Conservation (phyloP, 257 asterid genomes). For the Penstemon eatonii region DNA sequence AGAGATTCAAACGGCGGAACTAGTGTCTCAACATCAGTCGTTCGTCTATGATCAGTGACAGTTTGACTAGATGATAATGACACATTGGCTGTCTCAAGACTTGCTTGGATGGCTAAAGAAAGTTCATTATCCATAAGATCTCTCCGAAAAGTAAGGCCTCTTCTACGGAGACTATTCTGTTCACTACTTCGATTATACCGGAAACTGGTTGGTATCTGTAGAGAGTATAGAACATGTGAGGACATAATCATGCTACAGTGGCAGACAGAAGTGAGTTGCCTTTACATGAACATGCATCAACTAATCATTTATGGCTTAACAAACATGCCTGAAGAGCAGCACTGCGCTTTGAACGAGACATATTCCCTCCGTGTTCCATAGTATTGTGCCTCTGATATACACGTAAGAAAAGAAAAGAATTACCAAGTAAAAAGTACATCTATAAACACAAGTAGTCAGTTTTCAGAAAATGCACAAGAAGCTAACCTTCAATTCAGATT, state of each 20-base stretch:
- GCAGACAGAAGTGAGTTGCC: slow-evolving; percentile 1
- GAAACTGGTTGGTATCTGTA: slow-evolving; percentile 89
- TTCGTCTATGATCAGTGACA: slow-evolving; percentile 40
- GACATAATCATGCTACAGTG: slow-evolving; percentile 20
- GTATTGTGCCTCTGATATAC: slow-evolving; percentile 84
- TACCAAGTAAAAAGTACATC: slow-evolving; percentile 1
- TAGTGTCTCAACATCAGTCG: slow-evolving; percentile 51
- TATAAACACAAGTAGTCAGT: neutral
- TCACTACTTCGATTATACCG: slow-evolving; percentile 72
- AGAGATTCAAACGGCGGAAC: slow-evolving; percentile 58
- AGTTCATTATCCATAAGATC: slow-evolving; percentile 69
- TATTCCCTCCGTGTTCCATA: slow-evolving; percentile 87
- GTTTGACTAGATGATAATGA: slow-evolving; percentile 37
- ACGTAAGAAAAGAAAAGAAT: slow-evolving; percentile 24
- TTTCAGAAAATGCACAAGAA: slow-evolving; percentile 15
- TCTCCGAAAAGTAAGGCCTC: slow-evolving; percentile 69
- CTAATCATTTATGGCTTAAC: slow-evolving; percentile 16
- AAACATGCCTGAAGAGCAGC: slow-evolving; percentile 93
- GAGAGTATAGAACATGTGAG: slow-evolving; percentile 20
- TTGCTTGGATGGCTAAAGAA: slow-evolving; percentile 82
- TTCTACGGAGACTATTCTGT: slow-evolving; percentile 73
- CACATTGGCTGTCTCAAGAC: slow-evolving; percentile 56
- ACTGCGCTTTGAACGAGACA: slow-evolving; percentile 92
- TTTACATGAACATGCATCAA: slow-evolving; percentile 9
- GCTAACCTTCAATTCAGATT: slow-evolving; percentile 84